Evolutionary conservation across 1,139 yeast species (phyloP).

Genomic region (Debaryomycetaceae sp.): DNA sequence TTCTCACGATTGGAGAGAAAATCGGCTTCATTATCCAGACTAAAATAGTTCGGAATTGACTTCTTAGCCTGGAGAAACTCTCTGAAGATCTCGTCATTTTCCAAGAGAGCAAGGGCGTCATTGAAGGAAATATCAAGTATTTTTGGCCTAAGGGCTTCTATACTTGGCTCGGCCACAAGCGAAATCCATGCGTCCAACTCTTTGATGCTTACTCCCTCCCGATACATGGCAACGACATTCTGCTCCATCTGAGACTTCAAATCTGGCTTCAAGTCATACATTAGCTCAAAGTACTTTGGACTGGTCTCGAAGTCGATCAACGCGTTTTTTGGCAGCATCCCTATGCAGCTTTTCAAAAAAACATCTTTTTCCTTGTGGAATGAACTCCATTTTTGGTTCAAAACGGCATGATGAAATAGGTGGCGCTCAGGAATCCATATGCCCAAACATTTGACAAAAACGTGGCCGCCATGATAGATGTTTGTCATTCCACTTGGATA

Average conservation of each 20-base stretch:
- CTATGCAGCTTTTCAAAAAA: neutral
- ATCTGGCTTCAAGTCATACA: neutral
- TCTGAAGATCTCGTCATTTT: neutral
- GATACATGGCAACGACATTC: neutral
- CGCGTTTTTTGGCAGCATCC: neutral
- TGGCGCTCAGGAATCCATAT: neutral
- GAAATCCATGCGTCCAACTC: too few species aligned
- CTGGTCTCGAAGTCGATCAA: neutral
- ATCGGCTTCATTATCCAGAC: too few species aligned
- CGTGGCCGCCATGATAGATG: slow-evolving; percentile 9
- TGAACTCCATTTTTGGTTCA: neutral
- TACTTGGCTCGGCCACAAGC: too few species aligned
- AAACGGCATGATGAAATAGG: neutral
- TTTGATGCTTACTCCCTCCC: neutral
- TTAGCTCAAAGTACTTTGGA: neutral
- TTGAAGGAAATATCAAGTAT: too few species aligned
- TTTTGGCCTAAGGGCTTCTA: too few species aligned
- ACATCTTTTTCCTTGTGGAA: neutral
- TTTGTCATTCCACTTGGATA: slow-evolving; percentile 7
- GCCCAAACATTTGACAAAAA: slow-evolving; percentile 1
- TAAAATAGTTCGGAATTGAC: too few species aligned
- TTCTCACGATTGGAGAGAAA: too few species aligned
- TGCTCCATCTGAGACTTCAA: neutral
- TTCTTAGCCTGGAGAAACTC: slow-evolving; percentile 4
- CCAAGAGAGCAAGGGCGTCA: too few species aligned